Evolutionary conservation across 2,329 filamentous ascomycete genomes (phyloP), one percentile per base, ranked within the genome.

Genomic region (Neopestalotiopsis clavispora): DNA sequence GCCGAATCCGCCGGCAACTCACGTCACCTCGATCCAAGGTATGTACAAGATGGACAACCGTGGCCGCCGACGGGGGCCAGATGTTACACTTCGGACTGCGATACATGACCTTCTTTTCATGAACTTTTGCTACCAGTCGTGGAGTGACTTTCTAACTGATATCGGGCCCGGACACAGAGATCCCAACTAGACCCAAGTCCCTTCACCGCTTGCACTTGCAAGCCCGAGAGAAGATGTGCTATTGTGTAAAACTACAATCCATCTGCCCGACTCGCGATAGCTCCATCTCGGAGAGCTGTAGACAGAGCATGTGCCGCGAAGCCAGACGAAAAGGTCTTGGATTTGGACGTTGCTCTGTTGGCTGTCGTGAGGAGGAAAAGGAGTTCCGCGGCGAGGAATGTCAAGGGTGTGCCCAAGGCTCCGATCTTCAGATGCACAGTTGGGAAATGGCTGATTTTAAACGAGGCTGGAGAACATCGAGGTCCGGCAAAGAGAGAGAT

Each of bases 311-410:
- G 69, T 75, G 69, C 57, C 52, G 59, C 3, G 70, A 72, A 4
- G 69, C 70, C 3, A 64, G 67, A 20, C 62, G 67, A 12, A 70
- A 67, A 56, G 67, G 69, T 13, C 17, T 14, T 3, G 40, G 61
- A 17, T 70, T 74, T 58, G 73, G 72, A 12, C 69, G 69, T 4
- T 74, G 71, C 45, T 57, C 56, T 3, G 58, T 40, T 13, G 71
- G 73, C 34, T 45, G 68, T 14, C 42, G 67, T 14, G 67, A 66
- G 12, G 64, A 45, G 23, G 69, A 74, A 49, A 68, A 72, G 38
- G 71, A 72, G 65, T 72, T 68, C 32, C 61, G 71, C 23, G 69
- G 71, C n/a, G 65, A 70, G 34, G 71, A 73, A 67, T 73, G 73
- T 57, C 20, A 63, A 40, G 60, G 67, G 13, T 74, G 70, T 49